Evolutionary conservation across 192 early-diverging fungal genomes (phyloP).

Genomic region (Backusella mclennaniae): DNA sequence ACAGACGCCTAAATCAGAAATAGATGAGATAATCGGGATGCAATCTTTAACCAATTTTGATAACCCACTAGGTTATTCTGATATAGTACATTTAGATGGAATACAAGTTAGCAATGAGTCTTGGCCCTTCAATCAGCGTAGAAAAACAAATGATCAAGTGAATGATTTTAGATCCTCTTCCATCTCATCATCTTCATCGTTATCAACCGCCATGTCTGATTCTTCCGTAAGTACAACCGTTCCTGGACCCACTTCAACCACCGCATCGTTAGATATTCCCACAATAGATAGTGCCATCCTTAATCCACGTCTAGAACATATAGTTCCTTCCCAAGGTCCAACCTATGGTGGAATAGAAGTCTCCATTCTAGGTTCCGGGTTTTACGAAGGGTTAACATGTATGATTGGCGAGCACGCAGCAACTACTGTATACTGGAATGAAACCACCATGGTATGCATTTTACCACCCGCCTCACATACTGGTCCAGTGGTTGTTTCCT

Average conservation of each 20-base stretch:
- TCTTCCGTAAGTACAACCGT: not conserved
- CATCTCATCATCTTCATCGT: not conserved
- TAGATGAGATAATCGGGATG: not conserved
- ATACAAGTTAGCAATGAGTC: constrained; percentile 11
- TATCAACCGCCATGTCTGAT: not conserved
- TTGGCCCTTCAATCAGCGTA: constrained; percentile 37
- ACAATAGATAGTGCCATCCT: not conserved
- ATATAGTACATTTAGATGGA: not conserved
- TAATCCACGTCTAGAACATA: constrained; percentile 51
- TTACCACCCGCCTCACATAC: constrained; percentile 71
- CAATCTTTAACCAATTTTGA: not conserved
- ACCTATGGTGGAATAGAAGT: constrained; percentile 81
- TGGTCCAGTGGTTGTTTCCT: constrained; percentile 64
- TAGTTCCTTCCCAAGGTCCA: constrained; percentile 83
- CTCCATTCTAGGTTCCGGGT: constrained; percentile 82
- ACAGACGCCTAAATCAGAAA: constrained; percentile 3
- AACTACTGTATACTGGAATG: constrained; percentile 71
- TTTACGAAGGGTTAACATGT: constrained; percentile 65
- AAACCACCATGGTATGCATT: constrained; percentile 77
- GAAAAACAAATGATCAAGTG: constrained; percentile 7
- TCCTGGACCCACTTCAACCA: not conserved
- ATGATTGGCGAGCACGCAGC: constrained; percentile 78
- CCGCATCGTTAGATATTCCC: not conserved
- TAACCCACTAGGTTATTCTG: not conserved
- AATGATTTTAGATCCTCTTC: not conserved